Conservation (phyloP, 2,329 filamentous ascomycete species). For the Orbilia javanica region DNA sequence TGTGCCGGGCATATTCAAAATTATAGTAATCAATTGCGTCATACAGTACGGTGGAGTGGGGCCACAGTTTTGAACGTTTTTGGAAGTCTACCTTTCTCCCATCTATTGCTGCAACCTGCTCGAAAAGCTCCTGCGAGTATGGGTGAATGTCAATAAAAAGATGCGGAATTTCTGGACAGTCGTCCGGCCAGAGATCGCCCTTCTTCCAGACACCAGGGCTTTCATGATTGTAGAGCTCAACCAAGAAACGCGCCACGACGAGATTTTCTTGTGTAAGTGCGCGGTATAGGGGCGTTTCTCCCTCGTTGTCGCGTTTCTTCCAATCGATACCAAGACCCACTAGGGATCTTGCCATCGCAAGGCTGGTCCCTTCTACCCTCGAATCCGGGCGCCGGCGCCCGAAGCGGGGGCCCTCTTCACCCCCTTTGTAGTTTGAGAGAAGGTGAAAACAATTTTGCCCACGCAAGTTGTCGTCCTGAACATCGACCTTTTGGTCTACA, state of each 20-base stretch:
- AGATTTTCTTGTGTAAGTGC: not conserved
- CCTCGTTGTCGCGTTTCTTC: conserved; percentile 10
- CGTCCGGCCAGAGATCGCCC: too few species aligned
- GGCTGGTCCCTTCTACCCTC: too few species aligned
- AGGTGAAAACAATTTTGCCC: conserved; percentile 24
- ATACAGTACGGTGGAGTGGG: too few species aligned
- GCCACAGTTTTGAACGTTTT: not conserved
- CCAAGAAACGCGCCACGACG: not conserved
- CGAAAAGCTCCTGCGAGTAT: too few species aligned
- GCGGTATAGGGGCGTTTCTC: not conserved
- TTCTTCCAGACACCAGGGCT: too few species aligned
- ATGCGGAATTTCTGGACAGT: too few species aligned
- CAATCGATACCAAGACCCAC: not conserved
- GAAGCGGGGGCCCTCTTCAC: too few species aligned
- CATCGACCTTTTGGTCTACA: not conserved
- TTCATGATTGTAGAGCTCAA: not conserved
- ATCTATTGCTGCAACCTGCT: too few species aligned
- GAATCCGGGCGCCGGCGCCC: too few species aligned
- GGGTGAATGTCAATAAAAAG: too few species aligned
- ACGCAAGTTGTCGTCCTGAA: not conserved
- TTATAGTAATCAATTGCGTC: not conserved
- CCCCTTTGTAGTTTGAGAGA: not conserved
- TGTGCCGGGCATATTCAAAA: not conserved
- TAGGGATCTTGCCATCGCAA: not conserved
- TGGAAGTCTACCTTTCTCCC: too few species aligned